Conservation (phyloP, 768 basidiomycete species). For the Hygrocybe punicea region DNA sequence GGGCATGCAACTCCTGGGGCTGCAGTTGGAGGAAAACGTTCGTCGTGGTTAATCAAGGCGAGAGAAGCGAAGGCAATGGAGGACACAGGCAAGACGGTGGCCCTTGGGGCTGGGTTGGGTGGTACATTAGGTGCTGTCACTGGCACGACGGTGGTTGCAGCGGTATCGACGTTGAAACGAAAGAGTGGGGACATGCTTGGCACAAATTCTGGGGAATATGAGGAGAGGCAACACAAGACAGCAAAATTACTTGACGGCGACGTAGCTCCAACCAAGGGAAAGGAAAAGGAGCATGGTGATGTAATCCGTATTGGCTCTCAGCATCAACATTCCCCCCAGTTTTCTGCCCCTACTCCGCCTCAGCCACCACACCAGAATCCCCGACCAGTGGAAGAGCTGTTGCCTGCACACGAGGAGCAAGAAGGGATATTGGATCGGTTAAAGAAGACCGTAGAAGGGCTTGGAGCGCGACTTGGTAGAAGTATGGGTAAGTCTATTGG, state of each 20-base stretch:
- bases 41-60: constrained; percentile 79
- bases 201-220: constrained; percentile 17
- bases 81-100: constrained; percentile 39
- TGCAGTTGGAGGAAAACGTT: constrained; percentile 55
- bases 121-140: constrained; percentile 16
- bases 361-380: background rate
- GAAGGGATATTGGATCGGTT: constrained; percentile 61
- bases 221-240: constrained; percentile 47
- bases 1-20: constrained; percentile 37
- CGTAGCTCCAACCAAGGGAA: constrained; percentile 17
- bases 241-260: constrained; percentile 44
- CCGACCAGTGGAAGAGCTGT: background rate
- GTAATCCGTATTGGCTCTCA: background rate
- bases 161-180: constrained; percentile 43
- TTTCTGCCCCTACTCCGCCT: background rate
- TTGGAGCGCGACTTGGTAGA: constrained; percentile 57
- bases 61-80: constrained; percentile 71
- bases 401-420: constrained; percentile 10
- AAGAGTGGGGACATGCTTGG: constrained; percentile 57
- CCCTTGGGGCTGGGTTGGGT: constrained; percentile 13
- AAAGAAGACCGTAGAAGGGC: constrained; percentile 68
- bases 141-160: constrained; percentile 7
- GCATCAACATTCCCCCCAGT: background rate
- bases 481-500: constrained; percentile 62
- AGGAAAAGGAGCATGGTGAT: background rate